Conservation (phyloP, 805 yeast genomes). For the Wickerhamiella cacticola region DNA sequence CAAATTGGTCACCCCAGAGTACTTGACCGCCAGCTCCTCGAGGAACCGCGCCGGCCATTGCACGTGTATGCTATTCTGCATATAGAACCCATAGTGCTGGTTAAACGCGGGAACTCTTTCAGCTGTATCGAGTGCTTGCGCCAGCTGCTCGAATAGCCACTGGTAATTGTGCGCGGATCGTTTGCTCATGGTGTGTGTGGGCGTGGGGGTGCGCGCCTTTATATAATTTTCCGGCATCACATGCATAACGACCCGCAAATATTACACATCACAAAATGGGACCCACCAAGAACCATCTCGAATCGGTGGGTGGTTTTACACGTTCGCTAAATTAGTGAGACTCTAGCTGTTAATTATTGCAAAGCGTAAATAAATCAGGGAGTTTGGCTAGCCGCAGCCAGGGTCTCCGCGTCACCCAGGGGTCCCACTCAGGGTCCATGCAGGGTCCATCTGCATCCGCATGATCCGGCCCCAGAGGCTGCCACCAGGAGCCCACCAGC, state of each 20-base stretch:
- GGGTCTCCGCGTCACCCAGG: too few species aligned
- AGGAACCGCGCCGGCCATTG: conserved; percentile 3
- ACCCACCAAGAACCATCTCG: background rate
- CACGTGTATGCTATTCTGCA: background rate
- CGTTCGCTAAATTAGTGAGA: too few species aligned
- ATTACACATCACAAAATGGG: conserved; percentile 2
- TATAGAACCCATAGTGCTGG: background rate
- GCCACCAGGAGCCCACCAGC: background rate
- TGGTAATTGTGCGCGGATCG: conserved; percentile 1
- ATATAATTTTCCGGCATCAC: too few species aligned
- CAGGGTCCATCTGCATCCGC: too few species aligned
- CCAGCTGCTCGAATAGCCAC: conserved; percentile 3
- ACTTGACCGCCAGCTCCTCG: conserved; percentile 1
- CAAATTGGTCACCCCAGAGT: background rate
- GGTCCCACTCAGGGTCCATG: too few species aligned
- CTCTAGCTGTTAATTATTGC: too few species aligned
- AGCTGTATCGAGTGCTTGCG: background rate
- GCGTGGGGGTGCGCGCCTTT: too few species aligned
- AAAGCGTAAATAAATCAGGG: too few species aligned
- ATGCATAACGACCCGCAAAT: conserved; percentile 2
- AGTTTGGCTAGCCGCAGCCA: too few species aligned
- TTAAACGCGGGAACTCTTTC: background rate
- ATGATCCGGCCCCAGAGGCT: too few species aligned
- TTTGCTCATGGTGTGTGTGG: background rate
- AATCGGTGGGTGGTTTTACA: too few species aligned